These are phyloP conservation scores for Diatrype stigma DNA, from an alignment of 2,329 filamentous ascomycete genomes.

Conservation along the genomic window DNA sequence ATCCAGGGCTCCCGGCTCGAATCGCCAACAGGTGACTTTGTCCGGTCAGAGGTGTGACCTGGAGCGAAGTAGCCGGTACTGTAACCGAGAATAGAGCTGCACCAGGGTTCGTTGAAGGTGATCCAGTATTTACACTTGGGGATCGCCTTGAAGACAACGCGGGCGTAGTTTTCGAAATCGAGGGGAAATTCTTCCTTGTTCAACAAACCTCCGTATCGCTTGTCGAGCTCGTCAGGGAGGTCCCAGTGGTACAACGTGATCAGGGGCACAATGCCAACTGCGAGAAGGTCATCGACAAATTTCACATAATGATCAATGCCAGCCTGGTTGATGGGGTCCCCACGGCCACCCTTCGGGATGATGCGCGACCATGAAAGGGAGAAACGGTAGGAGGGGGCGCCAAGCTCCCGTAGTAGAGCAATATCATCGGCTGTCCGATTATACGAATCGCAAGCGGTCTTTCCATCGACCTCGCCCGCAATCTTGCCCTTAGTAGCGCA, in stretches of 20 bases:
- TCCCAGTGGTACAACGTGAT: conserved; percentile 90
- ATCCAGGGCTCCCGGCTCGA: conserved; percentile 76
- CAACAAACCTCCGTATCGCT: conserved; percentile 76
- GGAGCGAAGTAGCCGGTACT: conserved; percentile 74
- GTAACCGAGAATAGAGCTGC: conserved; percentile 76
- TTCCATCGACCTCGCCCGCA: conserved; percentile 70
- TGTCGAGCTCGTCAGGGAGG: conserved; percentile 71
- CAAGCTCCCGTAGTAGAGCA: conserved; percentile 67
- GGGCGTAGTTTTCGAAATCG: conserved; percentile 77
- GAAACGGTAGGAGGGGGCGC: conserved; percentile 75
- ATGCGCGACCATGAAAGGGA: conserved; percentile 82
- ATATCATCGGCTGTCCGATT: conserved; percentile 76
- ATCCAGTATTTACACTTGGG: conserved; percentile 83
- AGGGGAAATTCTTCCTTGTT: conserved; percentile 78
- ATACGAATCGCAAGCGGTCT: conserved; percentile 82
- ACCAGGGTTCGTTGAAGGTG: conserved; percentile 89
- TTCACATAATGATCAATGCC: conserved; percentile 75
- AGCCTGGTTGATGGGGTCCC: conserved; percentile 75
- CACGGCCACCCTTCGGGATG: conserved; percentile 78
- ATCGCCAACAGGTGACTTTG: conserved; percentile 67
- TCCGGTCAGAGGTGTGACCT: conserved; percentile 73
- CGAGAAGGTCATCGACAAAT: conserved; percentile 73
- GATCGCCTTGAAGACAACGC: conserved; percentile 69
- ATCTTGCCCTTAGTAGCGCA: conserved; percentile 78
- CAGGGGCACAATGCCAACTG: conserved; percentile 72